Evolutionary conservation across 2,329 filamentous ascomycete species (phyloP), one percentile per base, ranked within the genome.

Genomic region (Ophiostoma himal-ulmi): DNA sequence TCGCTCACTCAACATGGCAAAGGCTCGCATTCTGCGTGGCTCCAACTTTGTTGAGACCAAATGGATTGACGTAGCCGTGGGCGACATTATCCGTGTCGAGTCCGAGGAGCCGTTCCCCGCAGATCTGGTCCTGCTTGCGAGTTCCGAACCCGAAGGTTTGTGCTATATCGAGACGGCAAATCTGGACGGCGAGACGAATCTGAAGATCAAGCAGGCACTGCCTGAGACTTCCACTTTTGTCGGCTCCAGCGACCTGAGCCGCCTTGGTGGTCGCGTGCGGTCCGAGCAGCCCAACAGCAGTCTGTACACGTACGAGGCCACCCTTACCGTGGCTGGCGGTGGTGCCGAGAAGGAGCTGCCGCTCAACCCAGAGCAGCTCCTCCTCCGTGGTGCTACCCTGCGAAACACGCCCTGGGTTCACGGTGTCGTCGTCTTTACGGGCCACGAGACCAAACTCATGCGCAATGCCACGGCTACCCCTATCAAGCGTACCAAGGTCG

Each of bases 151-250:
- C 0, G 95, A 99, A 82, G 95, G 95, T 76, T 82, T 99, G 70
- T 99, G 95, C 81, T 99, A 99, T 79, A 98, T 99, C 77, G 95
- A 99, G 81, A 99, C 95, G 1, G 94, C 95, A 34, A 99, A 99
- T 78, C 83, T 99, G 71, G 95, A 99, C 76, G 95, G 95, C 75
- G 95, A 99, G 81, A 99, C 95, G 26, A 99, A 99, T 78, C 82
- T 99, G 75, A 99, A 99, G 82, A 97, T 99, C 82, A 99, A 99
- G 82, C 95, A 99, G 82, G 94, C 89, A 1, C 89, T 97, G 69
- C 94, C 95, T 0, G 95, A 99, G 82, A 99, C 95, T 0, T 89
- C 91, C 17, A 85, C 91, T 72, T 84, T 97, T 77, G 93, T 99
- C 71, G 97, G 92, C 77, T 88, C 93, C 22, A 89, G 86, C 73